phyloP scores from a whole-genome alignment of 352 stramenopile species.

The Pythium oligandrum region DNA sequence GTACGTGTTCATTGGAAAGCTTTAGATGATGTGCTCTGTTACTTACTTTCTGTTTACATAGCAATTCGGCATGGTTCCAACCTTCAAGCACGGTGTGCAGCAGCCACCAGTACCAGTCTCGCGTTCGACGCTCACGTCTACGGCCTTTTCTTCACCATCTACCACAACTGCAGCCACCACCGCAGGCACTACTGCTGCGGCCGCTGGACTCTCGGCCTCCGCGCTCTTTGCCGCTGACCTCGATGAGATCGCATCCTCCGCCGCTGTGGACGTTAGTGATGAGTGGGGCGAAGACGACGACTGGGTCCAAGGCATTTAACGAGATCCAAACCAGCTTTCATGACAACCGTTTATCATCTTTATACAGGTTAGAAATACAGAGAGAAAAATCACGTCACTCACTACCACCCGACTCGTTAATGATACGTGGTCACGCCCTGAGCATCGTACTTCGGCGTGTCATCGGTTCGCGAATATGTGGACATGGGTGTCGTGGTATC shows the following conservation, averaged over 20 bases:
- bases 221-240: constrained; percentile 63
- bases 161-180: constrained; percentile 12
- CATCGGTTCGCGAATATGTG: not conserved
- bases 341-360: constrained; percentile 6
- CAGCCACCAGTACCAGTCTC: constrained; percentile 19
- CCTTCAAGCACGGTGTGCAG: constrained; percentile 62
- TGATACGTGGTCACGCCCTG: too few relatives aligned
- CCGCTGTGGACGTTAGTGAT: constrained; percentile 22
- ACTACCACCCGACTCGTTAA: too few relatives aligned
- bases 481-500: not conserved
- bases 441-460: not conserved
- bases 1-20: constrained; percentile 32
- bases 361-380: not conserved
- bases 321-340: not conserved
- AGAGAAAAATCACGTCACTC: too few relatives aligned
- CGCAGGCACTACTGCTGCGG: constrained; percentile 20
- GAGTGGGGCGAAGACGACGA: constrained; percentile 76
- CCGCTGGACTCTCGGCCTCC: constrained; percentile 39
- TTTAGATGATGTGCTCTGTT: constrained; percentile 5
- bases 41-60: constrained; percentile 19
- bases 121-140: constrained; percentile 9
- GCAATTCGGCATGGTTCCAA: constrained; percentile 84
- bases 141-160: constrained; percentile 10
- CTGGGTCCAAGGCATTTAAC: constrained; percentile 70
- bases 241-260: constrained; percentile 44